Base-by-base conservation (phyloP, 192 early-diverging fungal genomes). In the Chytriomyces confervae region DNA sequence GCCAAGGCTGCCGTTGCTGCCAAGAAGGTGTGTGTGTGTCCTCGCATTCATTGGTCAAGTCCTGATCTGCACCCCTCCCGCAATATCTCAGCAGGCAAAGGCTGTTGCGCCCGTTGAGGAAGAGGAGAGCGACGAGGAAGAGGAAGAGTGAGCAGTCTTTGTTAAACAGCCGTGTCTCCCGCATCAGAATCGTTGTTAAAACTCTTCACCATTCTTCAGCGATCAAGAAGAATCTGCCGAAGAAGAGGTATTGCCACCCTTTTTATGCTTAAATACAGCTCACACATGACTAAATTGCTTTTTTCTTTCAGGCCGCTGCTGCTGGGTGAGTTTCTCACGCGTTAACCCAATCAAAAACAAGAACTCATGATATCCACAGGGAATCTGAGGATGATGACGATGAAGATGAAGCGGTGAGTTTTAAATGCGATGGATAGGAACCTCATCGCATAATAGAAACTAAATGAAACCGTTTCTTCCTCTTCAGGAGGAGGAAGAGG, bases 191-290 rank as follows among this genome's bases (percentile, higher is more conserved):
- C 51, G 51, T 53, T 18, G n/a, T n/a, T 18, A 18, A 10, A 53
- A 53, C 51, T 53, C 8, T 53, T 53, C 18, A 53, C 51, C 8
- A 53, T 53, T 53, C 8, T 10, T 8, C 18, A 53, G 51, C 51
- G 51, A 53, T 53, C 57, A 72, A 23, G 71, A 72, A 13, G 71
- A 72, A 7, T 6, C 47, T 7, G 60, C 63, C 60, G 71, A 72
- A 6, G 71, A 72, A 10, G 71, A 72, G 20, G 71, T 27, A 43
- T 16, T 18, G 68, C 20, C 11, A 45, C 13, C 13, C 44, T 7
- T n/a, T 7, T 13, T 45, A 13, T 9, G 7, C 7, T n/a, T n/a
- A n/a, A n/a, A n/a, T n/a, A n/a, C n/a, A n/a, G n/a, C n/a, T n/a
- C n/a, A n/a, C n/a, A n/a, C n/a, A 16, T 43, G 7, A 11, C 45